Evolutionary conservation across 2,329 filamentous ascomycete genomes (phyloP).

Genomic region (Chrysosporium queenslandicum): DNA sequence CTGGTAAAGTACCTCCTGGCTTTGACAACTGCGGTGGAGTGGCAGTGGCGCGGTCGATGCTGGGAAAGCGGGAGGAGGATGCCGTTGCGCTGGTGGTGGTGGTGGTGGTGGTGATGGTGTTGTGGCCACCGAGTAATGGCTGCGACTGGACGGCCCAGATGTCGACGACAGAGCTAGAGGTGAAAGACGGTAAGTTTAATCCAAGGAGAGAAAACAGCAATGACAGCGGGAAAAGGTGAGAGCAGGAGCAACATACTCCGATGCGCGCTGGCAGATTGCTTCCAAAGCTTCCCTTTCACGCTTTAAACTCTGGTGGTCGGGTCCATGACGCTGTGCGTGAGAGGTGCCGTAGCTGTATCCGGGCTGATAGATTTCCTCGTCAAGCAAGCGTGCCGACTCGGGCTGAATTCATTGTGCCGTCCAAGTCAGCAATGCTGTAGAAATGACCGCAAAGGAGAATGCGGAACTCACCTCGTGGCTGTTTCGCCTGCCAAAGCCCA

Average conservation of each 20-base stretch:
- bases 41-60: conserved; percentile 10
- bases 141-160: conserved; percentile 39
- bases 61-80: conserved; percentile 22
- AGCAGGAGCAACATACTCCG: conserved; percentile 27
- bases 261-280: conserved; percentile 39
- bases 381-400: conserved; percentile 37
- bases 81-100: conserved; percentile 12
- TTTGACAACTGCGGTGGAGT: conserved; percentile 1
- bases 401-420: conserved; percentile 22
- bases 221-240: not conserved
- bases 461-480: conserved; percentile 29
- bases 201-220: not conserved
- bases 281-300: conserved; percentile 39
- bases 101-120: conserved; percentile 19
- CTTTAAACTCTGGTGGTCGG: conserved; percentile 35
- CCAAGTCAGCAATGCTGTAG: not conserved
- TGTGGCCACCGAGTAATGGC: conserved; percentile 32
- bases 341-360: conserved; percentile 37
- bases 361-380: conserved; percentile 38
- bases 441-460: not conserved
- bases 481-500: conserved; percentile 31
- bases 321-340: conserved; percentile 31
- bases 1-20: not conserved
- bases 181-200: not conserved
- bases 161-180: conserved; percentile 34